Base-by-base conservation (phyloP, 768 basidiomycete species). In the Psilocybe cubensis region DNA sequence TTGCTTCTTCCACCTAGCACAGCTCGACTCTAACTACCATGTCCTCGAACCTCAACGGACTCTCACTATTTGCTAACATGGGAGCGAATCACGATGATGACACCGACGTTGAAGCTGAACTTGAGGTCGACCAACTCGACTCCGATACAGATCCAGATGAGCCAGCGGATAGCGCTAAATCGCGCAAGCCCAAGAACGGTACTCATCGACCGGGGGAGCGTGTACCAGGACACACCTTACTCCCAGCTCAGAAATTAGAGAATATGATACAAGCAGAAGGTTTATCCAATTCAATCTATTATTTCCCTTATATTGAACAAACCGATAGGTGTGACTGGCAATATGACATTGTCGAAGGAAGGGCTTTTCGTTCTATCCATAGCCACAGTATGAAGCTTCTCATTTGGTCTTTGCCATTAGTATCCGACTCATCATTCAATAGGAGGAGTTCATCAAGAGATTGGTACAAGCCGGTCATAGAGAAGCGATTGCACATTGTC, bases 401-500 rank as follows among this genome's bases (percentile, higher is more conserved):
- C 12, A 20, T 23, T 50, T 43, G 29, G n/a, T 17, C 18, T 42
- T 44, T 35, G 29, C 38, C 28, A 42, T 27, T 44, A 18, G 12
- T 46, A 50, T 46, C 55, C 47, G 56, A 45, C 24, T 60, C 42
- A 50, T 58, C 52, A 38, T 62, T 20, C 51, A 47, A 44, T 66
- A 95, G 93, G 92, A 95, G 74, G 90, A 93, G 66, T 94, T 94
- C 68, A 83, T 94, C 54, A 90, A 91, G 70, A 81, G 86, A 47
- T 78, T 94, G 66, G 80, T 84, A 17, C 83, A 84, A 68, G 86
- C 87, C 23, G 89, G 87, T 11, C 84, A 89, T 57, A 79, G 80
- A 47, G 83, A 87, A 66, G 89, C 91, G 9, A 75, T 75, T 57
- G 75, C 79, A 17, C 83, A 86, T 48, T 78, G 80, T 56, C 80